Evolutionary conservation across 2,329 filamentous ascomycete genomes (phyloP), one percentile per base, ranked within the genome.

Genomic region (Botrytis aclada): DNA sequence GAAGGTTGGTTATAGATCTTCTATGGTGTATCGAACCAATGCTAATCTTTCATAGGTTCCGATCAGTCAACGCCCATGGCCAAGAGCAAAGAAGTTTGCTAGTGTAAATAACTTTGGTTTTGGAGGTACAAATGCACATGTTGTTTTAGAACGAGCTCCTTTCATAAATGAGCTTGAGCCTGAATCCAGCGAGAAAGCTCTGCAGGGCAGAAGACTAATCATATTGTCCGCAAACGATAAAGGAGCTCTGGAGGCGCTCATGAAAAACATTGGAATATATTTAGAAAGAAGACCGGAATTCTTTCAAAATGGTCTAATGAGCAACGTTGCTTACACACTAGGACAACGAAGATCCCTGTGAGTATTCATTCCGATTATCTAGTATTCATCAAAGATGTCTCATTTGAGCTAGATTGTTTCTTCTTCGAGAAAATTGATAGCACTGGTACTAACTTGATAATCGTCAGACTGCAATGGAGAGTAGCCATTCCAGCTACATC

Each of bases 21-120:
- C 8, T 41, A n/a, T 67, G 12, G 22, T 47, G 22, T 10, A 25
- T 54, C 22, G 3, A 45, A 20, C 22, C 22, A 51, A 71, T 18
- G 56, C 72, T 78, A 67, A 78, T 47, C 5, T 32, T 6, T 20
- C 12, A 25, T 43, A 79, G 78, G 77, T 79, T 77, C 82, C 78
- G 6, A 75, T 77, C 25, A 79, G 74, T 70, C 78, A 79, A 60
- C 74, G 76, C 10, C 78, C 77, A 25, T 79, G 77, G 77, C 77
- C 78, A 41, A 71, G 74, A 64, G 66, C 43, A 60, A 87, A 87
- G 80, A 83, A 83, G 69, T 86, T 84, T 76, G 83, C 86, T 73
- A 86, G 85, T 74, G 70, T 78, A 25, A 78, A 79, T 47, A 74
- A 71, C 12, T 77, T 77, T 45, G 76, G 76, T n/a, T 72, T 75